phyloP scores from a whole-genome alignment of 306 rosid species.

The Pachyrhizus erosus region DNA sequence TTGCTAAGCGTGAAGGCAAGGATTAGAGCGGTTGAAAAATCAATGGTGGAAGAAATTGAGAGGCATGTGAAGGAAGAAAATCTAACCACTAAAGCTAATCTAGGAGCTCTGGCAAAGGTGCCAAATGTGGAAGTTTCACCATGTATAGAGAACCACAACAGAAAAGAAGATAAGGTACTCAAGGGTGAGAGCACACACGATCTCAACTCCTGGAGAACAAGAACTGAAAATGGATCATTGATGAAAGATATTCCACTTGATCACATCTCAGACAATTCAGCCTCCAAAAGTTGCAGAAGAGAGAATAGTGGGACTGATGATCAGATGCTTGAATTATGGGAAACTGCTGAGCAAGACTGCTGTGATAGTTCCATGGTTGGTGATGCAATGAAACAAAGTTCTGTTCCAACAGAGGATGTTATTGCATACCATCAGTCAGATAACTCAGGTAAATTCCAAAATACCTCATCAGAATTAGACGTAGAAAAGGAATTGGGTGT shows the following conservation, averaged over 20 bases:
- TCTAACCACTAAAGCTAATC: constrained; percentile 34
- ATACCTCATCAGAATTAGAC: constrained; percentile 63
- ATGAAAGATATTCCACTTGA: constrained; percentile 96
- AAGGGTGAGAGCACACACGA: constrained; percentile 36
- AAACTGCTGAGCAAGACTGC: constrained; percentile 68
- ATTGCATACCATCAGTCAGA: constrained; percentile 47
- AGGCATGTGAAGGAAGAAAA: constrained; percentile 50
- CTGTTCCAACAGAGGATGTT: constrained; percentile 53
- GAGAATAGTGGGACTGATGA: constrained; percentile 65
- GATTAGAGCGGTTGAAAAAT: constrained; percentile 67
- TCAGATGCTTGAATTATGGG: constrained; percentile 96
- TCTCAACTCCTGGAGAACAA: constrained; percentile 49
- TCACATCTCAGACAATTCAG: constrained; percentile 70
- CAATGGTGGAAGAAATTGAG: constrained; percentile 63
- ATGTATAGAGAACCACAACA: constrained; percentile 30
- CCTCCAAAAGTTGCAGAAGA: constrained; percentile 61
- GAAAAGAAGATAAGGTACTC: constrained; percentile 49
- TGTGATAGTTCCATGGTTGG: constrained; percentile 38
- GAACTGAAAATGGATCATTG: constrained; percentile 59
- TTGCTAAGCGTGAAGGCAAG: constrained; percentile 66
- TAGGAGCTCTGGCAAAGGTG: constrained; percentile 38
- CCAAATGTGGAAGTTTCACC: constrained; percentile 20
- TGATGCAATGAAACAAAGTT: constrained; percentile 47
- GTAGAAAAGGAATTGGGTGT: constrained; percentile 76
- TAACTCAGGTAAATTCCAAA: constrained; percentile 44